A percentile compares a stretch with the other conserved stretches of the same genome.
phyloP scores from a whole-genome alignment of 345 rosid species.

The Sonneratia caseolaris region DNA sequence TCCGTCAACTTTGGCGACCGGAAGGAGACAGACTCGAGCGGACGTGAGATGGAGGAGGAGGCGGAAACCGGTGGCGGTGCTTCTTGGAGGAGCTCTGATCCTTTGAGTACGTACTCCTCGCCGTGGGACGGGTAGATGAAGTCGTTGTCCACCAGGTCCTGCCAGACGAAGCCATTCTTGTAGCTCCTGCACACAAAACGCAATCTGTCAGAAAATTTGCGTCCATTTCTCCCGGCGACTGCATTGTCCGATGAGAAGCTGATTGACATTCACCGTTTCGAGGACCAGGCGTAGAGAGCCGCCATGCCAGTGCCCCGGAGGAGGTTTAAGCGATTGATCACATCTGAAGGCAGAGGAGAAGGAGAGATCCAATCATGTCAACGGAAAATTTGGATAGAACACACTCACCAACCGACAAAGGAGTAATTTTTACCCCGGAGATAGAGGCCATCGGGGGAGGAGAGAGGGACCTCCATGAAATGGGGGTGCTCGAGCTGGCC shows the following conservation, averaged over 20 bases:
- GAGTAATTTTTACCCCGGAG: slow-evolving; percentile 45
- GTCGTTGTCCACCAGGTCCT: slow-evolving; percentile 69
- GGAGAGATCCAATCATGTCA: too few species aligned
- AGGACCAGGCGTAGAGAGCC: slow-evolving; percentile 81
- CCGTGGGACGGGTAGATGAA: slow-evolving; percentile 79
- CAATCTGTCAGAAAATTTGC: neutral
- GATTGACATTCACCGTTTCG: slow-evolving; percentile 50
- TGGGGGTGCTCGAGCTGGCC: slow-evolving; percentile 98
- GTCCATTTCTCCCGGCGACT: neutral
- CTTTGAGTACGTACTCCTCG: slow-evolving; percentile 85
- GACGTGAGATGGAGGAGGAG: slow-evolving; percentile 23
- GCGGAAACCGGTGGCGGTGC: neutral
- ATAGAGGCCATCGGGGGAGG: slow-evolving; percentile 62
- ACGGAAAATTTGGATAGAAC: too few species aligned
- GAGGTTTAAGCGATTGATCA: slow-evolving; percentile 60
- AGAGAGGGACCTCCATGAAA: slow-evolving; percentile 86
- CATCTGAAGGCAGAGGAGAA: slow-evolving; percentile 37
- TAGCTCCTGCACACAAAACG: slow-evolving; percentile 44
- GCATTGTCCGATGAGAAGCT: neutral
- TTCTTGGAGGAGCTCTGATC: slow-evolving; percentile 61
- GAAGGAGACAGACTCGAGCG: slow-evolving; percentile 44
- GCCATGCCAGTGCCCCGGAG: slow-evolving; percentile 94
- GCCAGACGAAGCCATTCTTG: slow-evolving; percentile 95
- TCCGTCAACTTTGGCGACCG: slow-evolving; percentile 26
- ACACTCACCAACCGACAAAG: too few species aligned